phyloP scores from a whole-genome alignment of 768 basidiomycete species.

The Tylopilus sp. region DNA sequence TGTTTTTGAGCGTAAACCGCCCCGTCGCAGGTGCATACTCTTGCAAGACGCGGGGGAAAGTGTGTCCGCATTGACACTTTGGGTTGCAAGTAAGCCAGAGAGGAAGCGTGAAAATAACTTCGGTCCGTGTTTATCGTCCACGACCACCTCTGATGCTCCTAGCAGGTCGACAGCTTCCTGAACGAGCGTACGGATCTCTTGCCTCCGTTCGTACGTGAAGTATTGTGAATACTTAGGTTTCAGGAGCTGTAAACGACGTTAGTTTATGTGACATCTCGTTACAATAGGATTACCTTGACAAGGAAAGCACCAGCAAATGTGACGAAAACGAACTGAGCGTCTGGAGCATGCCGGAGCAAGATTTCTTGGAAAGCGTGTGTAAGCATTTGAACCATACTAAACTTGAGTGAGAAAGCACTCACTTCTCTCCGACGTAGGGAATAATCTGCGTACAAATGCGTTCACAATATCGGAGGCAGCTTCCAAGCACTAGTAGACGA shows the following conservation, averaged over 20 bases:
- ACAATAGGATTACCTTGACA: constrained; percentile 52
- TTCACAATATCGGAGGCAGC: constrained; percentile 66
- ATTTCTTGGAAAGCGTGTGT: constrained; percentile 35
- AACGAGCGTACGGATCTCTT: constrained; percentile 60
- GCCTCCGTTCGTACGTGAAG: constrained; percentile 54
- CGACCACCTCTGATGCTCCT: constrained; percentile 63
- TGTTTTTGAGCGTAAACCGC: constrained; percentile 8
- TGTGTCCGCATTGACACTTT: constrained; percentile 34
- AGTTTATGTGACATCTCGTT: background rate
- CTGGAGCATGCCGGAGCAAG: constrained; percentile 70
- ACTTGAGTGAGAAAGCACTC: constrained; percentile 16
- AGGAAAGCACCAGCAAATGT: constrained; percentile 83
- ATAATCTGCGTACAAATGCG: constrained; percentile 54
- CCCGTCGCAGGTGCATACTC: constrained; percentile 19
- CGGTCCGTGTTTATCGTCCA: constrained; percentile 81
- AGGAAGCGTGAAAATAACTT: constrained; percentile 80
- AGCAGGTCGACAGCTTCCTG: constrained; percentile 66
- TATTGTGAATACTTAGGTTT: constrained; percentile 70
- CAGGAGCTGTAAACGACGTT: constrained; percentile 49
- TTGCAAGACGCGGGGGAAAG: constrained; percentile 18
- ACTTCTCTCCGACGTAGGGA: constrained; percentile 54
- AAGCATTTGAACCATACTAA: background rate
- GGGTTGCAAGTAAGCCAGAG: constrained; percentile 62
- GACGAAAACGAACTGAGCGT: constrained; percentile 74
- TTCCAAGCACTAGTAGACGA: constrained; percentile 49